Evolutionary conservation across 2,329 filamentous ascomycete species (phyloP).

Genomic region (Gyromitra esculenta): DNA sequence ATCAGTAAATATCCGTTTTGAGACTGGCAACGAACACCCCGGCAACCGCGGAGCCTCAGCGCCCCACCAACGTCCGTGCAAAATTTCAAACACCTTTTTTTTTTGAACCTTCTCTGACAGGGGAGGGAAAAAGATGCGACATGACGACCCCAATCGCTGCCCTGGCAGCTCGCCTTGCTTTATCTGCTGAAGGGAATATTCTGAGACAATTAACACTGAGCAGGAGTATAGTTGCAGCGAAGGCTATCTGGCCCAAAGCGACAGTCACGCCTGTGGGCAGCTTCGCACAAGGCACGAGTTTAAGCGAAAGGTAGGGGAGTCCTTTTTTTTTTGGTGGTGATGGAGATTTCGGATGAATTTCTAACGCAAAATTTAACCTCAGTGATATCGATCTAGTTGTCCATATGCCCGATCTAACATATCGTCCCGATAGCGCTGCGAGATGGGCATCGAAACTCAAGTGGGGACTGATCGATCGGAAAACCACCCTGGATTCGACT

Average conservation of each 20-base stretch:
- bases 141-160: constrained; percentile 40
- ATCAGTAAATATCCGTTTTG: constrained; percentile 46
- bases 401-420: constrained; percentile 10
- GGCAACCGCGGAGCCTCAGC: constrained; percentile 22
- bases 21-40: constrained; percentile 23
- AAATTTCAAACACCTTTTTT: constrained; percentile 1
- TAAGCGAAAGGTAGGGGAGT: constrained; percentile 29
- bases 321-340: not conserved
- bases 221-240: constrained; percentile 22
- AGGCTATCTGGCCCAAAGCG: constrained; percentile 34
- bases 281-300: constrained; percentile 42
- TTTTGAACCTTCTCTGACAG: not conserved
- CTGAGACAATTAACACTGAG: constrained; percentile 28
- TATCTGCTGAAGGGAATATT: constrained; percentile 26
- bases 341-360: constrained; percentile 3
- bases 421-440: not conserved
- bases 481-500: not conserved
- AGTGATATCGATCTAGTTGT: constrained; percentile 50
- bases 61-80: constrained; percentile 1
- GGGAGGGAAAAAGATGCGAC: constrained; percentile 18
- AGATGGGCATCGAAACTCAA: constrained; percentile 21
- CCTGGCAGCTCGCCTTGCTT: constrained; percentile 39
- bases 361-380: constrained; percentile 9
- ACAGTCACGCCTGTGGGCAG: constrained; percentile 36
- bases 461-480: constrained; percentile 7